Percentiles rank a stretch among this genome's conserved stretches.
These are phyloP conservation scores for Euphorbia tirucalli DNA, from an alignment of 345 rosid genomes.

Conservation along the genomic window DNA sequence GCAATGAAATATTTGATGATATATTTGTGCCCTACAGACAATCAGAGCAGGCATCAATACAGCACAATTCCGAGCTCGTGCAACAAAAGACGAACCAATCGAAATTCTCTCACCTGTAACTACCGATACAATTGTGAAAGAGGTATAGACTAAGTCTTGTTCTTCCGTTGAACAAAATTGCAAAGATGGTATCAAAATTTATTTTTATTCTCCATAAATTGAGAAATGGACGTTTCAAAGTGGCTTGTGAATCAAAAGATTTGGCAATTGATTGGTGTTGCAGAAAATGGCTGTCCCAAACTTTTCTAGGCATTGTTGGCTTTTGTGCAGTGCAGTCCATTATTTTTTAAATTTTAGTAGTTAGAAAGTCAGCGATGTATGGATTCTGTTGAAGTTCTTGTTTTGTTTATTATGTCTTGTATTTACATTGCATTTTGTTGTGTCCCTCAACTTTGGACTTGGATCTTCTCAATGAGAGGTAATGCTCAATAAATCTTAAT, in stretches of 20 bases:
- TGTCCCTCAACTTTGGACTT: not conserved
- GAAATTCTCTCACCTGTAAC: conserved; percentile 67
- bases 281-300: not conserved
- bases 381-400: no score
- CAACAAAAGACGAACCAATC: conserved; percentile 68
- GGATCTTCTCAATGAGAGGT: no score
- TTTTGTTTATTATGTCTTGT: not conserved
- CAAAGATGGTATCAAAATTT: not conserved
- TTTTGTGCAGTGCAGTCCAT: not conserved
- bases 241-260: not conserved
- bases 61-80: conserved; percentile 60
- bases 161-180: not conserved
- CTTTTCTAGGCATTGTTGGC: not conserved
- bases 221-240: not conserved
- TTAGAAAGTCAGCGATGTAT: no score
- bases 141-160: conserved; percentile 43
- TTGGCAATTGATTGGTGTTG: not conserved
- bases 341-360: no score
- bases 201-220: not conserved
- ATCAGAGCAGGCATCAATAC: conserved; percentile 38
- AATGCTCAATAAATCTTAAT: no score
- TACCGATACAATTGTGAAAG: conserved; percentile 66
- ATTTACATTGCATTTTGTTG: not conserved
- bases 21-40: conserved; percentile 9
- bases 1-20: conserved; percentile 4